Evolutionary conservation across 768 basidiomycete genomes (phyloP).

Genomic region (Agaricus blazei): DNA sequence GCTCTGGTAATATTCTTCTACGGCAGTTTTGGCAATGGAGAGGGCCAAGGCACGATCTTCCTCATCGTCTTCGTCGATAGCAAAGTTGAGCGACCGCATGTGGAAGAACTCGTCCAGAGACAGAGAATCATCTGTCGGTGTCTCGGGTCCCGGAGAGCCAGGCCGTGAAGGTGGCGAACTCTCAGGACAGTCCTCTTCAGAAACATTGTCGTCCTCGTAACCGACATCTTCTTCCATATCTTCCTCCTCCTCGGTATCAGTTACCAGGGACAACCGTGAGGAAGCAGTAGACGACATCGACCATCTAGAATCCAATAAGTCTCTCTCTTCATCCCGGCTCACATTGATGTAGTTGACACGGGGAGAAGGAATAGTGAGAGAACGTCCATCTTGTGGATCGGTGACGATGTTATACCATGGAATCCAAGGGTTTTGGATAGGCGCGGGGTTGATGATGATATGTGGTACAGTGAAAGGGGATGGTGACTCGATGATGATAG

Average conservation of each 20-base stretch:
- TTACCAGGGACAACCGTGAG: constrained; percentile 2
- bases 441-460: constrained; percentile 36
- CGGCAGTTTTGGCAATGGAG: constrained; percentile 9
- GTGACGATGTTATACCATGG: constrained; percentile 29
- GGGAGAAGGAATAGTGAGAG: constrained; percentile 25
- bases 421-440: constrained; percentile 34
- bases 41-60: constrained; percentile 12
- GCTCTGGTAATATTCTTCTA: constrained; percentile 4
- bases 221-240: constrained; percentile 10
- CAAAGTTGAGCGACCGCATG: constrained; percentile 4
- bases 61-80: constrained; percentile 15
- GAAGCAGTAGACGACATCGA: constrained; percentile 4
- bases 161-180: constrained; percentile 12
- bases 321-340: background rate
- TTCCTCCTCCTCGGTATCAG: constrained; percentile 12
- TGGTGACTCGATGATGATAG: constrained; percentile 38
- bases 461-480: constrained; percentile 38
- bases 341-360: constrained; percentile 22
- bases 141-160: constrained; percentile 16
- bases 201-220: constrained; percentile 16
- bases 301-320: background rate
- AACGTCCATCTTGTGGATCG: constrained; percentile 32
- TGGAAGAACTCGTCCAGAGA: constrained; percentile 1
- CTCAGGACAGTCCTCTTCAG: constrained; percentile 5
- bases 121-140: constrained; percentile 15